phyloP scores from a whole-genome alignment of 352 stramenopile genomes.

The Globisporangium emineosum region DNA sequence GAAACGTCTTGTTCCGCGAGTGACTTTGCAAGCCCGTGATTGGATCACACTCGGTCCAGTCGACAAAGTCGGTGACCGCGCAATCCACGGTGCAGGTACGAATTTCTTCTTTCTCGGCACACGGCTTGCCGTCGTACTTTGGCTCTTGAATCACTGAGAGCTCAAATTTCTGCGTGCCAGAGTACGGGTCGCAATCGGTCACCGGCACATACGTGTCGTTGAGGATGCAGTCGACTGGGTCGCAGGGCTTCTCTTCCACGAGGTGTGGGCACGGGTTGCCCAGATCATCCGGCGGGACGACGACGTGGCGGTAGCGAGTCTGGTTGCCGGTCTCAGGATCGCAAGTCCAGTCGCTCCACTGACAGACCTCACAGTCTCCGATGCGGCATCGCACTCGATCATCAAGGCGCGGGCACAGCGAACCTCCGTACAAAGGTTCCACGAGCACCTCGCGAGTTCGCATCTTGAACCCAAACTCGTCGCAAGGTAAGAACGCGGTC shows the following conservation, averaged over 20 bases:
- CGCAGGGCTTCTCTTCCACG: conserved; percentile 26
- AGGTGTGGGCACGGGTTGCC: conserved; percentile 28
- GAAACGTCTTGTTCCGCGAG: conserved; percentile 25
- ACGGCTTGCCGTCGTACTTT: conserved; percentile 37
- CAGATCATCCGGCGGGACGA: conserved; percentile 28
- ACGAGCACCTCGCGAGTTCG: conserved; percentile 21
- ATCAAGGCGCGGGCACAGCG: conserved; percentile 17
- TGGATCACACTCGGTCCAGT: conserved; percentile 33
- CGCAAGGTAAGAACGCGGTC: conserved; percentile 24
- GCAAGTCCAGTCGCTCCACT: conserved; percentile 36
- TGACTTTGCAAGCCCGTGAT: conserved; percentile 31
- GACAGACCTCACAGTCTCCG: conserved; percentile 32
- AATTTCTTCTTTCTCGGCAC: conserved; percentile 22
- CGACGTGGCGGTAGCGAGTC: conserved; percentile 30
- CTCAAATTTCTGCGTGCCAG: conserved; percentile 28
- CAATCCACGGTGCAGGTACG: conserved; percentile 40
- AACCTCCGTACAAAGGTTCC: conserved; percentile 23
- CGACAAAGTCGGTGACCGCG: conserved; percentile 33
- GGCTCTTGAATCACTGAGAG: conserved; percentile 24
- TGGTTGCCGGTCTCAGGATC: conserved; percentile 28
- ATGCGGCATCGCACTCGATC: conserved; percentile 26
- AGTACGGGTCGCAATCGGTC: conserved; percentile 18
- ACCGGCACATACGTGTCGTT: conserved; percentile 32
- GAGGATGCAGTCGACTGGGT: conserved; percentile 43
- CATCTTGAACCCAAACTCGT: conserved; percentile 26